Conservation (phyloP, 2,329 filamentous ascomycete genomes). For the Leptodontidium sp. region DNA sequence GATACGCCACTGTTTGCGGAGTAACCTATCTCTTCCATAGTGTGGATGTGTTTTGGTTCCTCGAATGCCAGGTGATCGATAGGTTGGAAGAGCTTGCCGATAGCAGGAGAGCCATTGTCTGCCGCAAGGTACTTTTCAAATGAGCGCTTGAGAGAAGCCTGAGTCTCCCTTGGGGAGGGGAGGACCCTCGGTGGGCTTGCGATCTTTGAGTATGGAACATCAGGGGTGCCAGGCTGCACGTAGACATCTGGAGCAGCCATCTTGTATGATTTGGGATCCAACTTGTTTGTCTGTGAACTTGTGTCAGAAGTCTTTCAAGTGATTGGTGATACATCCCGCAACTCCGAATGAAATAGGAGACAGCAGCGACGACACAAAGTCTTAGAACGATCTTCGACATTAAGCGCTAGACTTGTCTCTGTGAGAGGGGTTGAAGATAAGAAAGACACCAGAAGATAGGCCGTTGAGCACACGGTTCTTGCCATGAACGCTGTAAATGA, state of each 20-base stretch:
- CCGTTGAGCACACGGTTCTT: too few relatives aligned
- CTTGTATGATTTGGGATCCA: constrained; percentile 14
- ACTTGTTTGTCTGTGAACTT: background rate
- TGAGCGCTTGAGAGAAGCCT: constrained; percentile 45
- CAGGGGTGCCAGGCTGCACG: constrained; percentile 37
- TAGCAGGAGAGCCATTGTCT: constrained; percentile 38
- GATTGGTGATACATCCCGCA: background rate
- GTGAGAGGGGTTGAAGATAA: background rate
- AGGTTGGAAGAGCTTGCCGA: constrained; percentile 57
- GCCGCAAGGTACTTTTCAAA: constrained; percentile 45
- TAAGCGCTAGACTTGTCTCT: background rate
- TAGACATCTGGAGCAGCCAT: constrained; percentile 44
- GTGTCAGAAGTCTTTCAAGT: background rate
- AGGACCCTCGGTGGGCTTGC: constrained; percentile 39
- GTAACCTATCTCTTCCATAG: constrained; percentile 69
- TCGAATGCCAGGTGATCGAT: constrained; percentile 63
- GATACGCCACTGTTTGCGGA: constrained; percentile 65
- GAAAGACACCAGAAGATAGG: background rate
- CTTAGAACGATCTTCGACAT: background rate
- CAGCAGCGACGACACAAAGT: background rate
- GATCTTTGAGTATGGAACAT: constrained; percentile 40
- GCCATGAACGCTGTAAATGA: background rate
- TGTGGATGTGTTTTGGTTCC: constrained; percentile 58
- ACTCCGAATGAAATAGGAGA: background rate
- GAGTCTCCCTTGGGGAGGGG: constrained; percentile 42